Base-by-base conservation (phyloP, 345 rosid genomes). In the Viola odorata region DNA sequence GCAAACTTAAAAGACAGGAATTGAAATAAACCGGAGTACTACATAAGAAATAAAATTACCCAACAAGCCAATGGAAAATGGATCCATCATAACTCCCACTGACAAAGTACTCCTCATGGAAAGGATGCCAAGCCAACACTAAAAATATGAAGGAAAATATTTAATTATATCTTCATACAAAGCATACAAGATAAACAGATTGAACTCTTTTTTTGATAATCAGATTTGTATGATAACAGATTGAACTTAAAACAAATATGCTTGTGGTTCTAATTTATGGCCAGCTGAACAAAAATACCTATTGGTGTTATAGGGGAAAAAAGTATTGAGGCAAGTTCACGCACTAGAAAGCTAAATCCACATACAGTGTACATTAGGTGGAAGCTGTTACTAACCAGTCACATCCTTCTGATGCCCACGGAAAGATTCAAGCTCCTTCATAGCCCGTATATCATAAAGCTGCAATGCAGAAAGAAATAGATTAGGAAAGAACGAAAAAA, bases 61-160 rank as follows among this genome's bases (percentile, higher is more conserved):
- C 99, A 14, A 94, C 96, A 75, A 80, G 70, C 99, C 99, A 94
- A 70, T 94, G 99, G 78, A 85, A 88, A 66, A 94, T 85, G 67
- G 97, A 81, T 17, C 99, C 99, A 37, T 90, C 99, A 63, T 64
- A 78, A 69, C 99, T 88, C 74, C 99, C 97, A 71, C 99, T 94
- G 67, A 94, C 97, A 72, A 90, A 94, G 77, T 86, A 88, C 73
- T 94, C 97, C 76, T 94, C 99, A 77, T 94, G 96, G 73, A 86
- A 88, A 59, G 99, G 99, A 73, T 94, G 97, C 97, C 97, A 94
- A 50, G 95, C 96, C 96, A 94, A 71, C 50, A 92, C 99, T 92
- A 64, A 41, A 49, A 69, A 60, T 32, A 38, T 44, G 32, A 23
- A 2, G 32, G 32, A 23, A 23, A 23, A 23, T 23, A 23, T 23